Evolutionary conservation across 345 rosid species (phyloP), one percentile per base, ranked within the genome.

Genomic region (Acer campestre): DNA sequence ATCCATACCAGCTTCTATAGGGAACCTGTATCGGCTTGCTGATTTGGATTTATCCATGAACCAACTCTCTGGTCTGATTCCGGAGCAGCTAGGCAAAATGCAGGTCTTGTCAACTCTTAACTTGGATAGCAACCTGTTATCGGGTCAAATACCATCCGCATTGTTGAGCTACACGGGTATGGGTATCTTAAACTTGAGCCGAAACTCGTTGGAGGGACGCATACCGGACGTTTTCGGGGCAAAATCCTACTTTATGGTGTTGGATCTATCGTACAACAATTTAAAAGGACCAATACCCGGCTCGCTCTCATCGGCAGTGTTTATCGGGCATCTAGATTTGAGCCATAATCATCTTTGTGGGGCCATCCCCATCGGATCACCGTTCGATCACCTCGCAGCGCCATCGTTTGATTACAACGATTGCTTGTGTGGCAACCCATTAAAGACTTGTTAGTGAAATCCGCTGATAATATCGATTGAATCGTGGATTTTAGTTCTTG

Each of bases 281-380:
- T 65, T 93, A 58, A 82, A 86, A 80, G 99, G 99, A 18, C 81
- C 88, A 62, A 82, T 95, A 59, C 99, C 98, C 8, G 63, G 68
- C 49, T 83, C 99, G 10, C 69, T 95, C 23, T 80, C 92, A 7
- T 86, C 93, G 68, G 85, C 93, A 1, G 81, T 78, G 22, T 95
- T 80, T 74, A 77, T 95, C 61, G 98, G 99, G 1, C 98, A 93
- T 76, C 62, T 93, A 67, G 99, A 95, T 82, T 75, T 95, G 71
- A 95, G 99, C 82, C 88, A 93, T 66, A 95, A 95, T 84, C 93
- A 80, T 87, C 90, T 95, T 7, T 95, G 99, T 75, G 99, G 98
- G 61, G 62, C 90, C 12, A 95, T 95, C 64, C 99, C 99, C 7
- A 61, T 51, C 1, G 99, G 99, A 10, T 77, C 86, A 65, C 98